Conservation (phyloP, 805 yeast species). For the Candida maesae region DNA sequence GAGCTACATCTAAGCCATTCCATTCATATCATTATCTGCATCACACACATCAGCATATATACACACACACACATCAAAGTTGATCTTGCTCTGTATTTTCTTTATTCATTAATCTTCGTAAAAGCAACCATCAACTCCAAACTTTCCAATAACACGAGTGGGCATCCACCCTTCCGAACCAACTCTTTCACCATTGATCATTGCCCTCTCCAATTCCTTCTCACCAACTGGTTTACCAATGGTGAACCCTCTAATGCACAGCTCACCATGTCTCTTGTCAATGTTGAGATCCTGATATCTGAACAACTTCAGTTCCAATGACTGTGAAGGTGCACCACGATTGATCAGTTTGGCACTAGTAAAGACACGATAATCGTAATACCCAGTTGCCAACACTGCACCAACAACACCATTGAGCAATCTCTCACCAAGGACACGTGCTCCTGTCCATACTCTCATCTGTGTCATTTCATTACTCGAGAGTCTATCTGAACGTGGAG, state of each 20-base stretch:
- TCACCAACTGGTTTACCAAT: conserved; percentile 48
- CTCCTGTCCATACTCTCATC: conserved; percentile 42
- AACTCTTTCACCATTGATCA: conserved; percentile 28
- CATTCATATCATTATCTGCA: too few species aligned
- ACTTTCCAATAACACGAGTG: conserved; percentile 49
- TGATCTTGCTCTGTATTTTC: too few species aligned
- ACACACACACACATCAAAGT: too few species aligned
- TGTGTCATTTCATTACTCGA: conserved; percentile 33
- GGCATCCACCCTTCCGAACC: conserved; percentile 52
- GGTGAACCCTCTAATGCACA: conserved; percentile 61
- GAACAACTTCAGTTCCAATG: conserved; percentile 55
- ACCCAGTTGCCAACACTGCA: conserved; percentile 54
- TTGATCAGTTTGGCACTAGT: conserved; percentile 33
- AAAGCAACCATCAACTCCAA: conserved; percentile 73
- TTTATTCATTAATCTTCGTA: conserved; percentile 44
- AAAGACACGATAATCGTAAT: conserved; percentile 56
- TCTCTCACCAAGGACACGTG: conserved; percentile 51
- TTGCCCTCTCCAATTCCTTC: conserved; percentile 28
- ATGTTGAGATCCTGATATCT: conserved; percentile 30
- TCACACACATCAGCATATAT: too few species aligned
- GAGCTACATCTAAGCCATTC: conserved; percentile 2
- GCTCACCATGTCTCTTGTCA: conserved; percentile 42
- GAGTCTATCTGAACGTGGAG: conserved; percentile 3
- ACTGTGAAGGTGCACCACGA: conserved; percentile 56
- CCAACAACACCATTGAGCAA: conserved; percentile 48